A percentile compares a stretch with the other conserved stretches of the same genome.
phyloP scores from a whole-genome alignment of 306 rosid genomes.

The Prunus campanulata region DNA sequence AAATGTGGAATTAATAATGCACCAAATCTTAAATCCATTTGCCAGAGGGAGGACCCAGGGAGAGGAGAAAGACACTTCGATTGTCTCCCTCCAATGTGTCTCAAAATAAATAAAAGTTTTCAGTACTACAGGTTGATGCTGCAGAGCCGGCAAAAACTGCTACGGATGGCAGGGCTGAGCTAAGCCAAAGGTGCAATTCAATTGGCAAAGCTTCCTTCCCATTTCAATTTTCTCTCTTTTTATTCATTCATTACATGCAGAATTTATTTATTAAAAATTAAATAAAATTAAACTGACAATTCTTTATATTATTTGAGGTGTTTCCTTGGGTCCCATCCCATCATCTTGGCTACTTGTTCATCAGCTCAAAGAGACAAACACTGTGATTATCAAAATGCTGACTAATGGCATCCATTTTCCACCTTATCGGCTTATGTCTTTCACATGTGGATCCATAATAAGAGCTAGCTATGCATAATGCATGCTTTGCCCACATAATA shows the following conservation, averaged over 20 bases:
- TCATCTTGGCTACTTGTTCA: background rate
- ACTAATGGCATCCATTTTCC: background rate
- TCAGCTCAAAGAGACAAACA: background rate
- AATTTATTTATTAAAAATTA: background rate
- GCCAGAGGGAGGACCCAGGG: background rate
- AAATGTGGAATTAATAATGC: background rate
- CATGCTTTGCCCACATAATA: too few relatives aligned
- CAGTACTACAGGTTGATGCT: slow-evolving; percentile 5
- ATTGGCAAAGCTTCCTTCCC: background rate
- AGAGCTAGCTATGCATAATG: too few relatives aligned
- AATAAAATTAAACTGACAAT: background rate
- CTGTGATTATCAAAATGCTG: background rate
- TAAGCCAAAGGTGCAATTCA: too few relatives aligned
- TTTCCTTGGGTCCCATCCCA: too few relatives aligned
- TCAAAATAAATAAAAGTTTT: background rate
- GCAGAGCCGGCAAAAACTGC: slow-evolving; percentile 10
- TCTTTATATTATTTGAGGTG: background rate
- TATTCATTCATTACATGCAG: background rate
- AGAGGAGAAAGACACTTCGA: background rate
- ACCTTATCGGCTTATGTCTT: background rate
- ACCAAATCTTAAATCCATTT: slow-evolving; percentile 15
- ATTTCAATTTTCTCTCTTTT: background rate
- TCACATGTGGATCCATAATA: too few relatives aligned
- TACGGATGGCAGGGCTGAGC: background rate
- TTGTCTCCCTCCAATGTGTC: slow-evolving; percentile 1